Evolutionary conservation across 1,284 basidiomycete species (phyloP).

Genomic region (Sporisorium reilianum): DNA sequence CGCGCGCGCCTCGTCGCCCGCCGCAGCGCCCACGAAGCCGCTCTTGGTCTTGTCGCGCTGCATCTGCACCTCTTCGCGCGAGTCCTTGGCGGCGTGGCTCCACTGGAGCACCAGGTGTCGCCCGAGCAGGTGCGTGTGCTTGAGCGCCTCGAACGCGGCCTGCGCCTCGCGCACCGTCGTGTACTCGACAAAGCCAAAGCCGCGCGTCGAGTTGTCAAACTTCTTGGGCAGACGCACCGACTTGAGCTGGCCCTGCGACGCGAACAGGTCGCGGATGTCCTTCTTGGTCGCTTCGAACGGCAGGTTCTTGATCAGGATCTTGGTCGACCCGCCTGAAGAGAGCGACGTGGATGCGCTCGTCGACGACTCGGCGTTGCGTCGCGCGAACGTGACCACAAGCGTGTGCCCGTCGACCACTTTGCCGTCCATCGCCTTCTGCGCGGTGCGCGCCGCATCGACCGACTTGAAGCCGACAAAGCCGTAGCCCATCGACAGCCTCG

Average conservation of each 20-base stretch:
- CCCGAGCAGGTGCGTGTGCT: conserved; percentile 94
- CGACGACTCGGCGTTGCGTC: conserved; percentile 79
- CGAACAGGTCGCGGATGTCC: conserved; percentile 81
- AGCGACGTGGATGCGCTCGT: conserved; percentile 70
- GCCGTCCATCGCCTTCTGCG: conserved; percentile 82
- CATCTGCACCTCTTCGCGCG: conserved; percentile 41
- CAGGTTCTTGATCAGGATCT: conserved; percentile 92
- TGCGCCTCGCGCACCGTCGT: conserved; percentile 62
- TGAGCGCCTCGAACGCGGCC: conserved; percentile 72
- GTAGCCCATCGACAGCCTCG: conserved; percentile 86
- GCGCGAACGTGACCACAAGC: conserved; percentile 86
- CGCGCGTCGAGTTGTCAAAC: conserved; percentile 77
- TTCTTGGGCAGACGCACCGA: conserved; percentile 74
- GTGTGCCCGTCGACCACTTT: conserved; percentile 89
- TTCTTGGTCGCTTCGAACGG: conserved; percentile 96
- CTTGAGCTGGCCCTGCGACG: conserved; percentile 84
- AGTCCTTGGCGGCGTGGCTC: conserved; percentile 74
- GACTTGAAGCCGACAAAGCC: conserved; percentile 94
- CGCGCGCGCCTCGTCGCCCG: not conserved
- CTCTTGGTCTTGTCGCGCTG: conserved; percentile 52
- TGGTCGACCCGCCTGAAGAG: conserved; percentile 74
- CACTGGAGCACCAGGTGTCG: conserved; percentile 93
- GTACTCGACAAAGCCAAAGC: conserved; percentile 92
- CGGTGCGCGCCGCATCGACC: conserved; percentile 79
- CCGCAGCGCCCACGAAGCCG: conserved; percentile 11